Percentiles rank a stretch among this genome's conserved stretches.
Conservation (phyloP, 805 yeast species). For the Saccharomycopsis lassenensis region DNA sequence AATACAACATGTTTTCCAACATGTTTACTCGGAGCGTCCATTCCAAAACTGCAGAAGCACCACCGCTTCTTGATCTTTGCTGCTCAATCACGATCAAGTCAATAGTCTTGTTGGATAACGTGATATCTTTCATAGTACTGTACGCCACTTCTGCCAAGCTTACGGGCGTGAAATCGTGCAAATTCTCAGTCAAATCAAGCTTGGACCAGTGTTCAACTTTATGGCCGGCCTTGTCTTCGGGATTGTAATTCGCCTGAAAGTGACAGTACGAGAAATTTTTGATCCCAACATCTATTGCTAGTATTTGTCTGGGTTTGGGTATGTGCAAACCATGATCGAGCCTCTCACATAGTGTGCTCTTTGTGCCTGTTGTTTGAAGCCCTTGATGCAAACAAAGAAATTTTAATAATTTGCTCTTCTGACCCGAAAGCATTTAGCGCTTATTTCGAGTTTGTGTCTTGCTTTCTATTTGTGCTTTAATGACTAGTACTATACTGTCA, state of each 20-base stretch:
- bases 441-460: no score
- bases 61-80: conserved; percentile 12
- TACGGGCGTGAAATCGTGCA: conserved; percentile 3
- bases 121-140: background rate
- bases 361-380: no score
- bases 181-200: conserved; percentile 4
- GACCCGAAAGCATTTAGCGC: no score
- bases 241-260: background rate
- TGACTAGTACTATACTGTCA: no score
- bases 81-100: conserved; percentile 14
- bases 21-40: conserved; percentile 17
- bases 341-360: no score
- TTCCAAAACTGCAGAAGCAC: conserved; percentile 10
- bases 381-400: no score
- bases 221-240: background rate
- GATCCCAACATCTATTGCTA: conserved; percentile 15
- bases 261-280: conserved; percentile 17
- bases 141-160: conserved; percentile 6
- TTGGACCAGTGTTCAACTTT: conserved; percentile 14
- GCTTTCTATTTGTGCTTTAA: no score
- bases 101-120: background rate
- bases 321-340: no score
- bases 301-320: no score
- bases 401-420: no score
- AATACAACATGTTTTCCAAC: conserved; percentile 14